Evolutionary conservation across 805 yeast genomes (phyloP).

Genomic region (Suhomyces sp.): DNA sequence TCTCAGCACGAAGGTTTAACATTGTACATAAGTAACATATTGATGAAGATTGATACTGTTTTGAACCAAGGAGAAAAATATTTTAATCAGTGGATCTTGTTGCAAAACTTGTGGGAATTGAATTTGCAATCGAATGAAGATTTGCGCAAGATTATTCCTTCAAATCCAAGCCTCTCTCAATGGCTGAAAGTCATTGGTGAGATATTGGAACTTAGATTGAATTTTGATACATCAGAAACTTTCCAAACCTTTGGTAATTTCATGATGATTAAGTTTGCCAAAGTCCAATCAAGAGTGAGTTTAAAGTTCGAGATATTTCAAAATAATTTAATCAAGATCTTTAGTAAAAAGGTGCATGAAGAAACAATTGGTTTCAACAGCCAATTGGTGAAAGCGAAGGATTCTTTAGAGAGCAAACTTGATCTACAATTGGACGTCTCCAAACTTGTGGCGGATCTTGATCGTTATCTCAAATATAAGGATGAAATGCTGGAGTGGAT

Average conservation of each 20-base stretch:
- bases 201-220: slow-evolving; percentile 38
- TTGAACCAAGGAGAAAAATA: slow-evolving; percentile 33
- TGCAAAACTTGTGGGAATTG: slow-evolving; percentile 59
- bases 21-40: slow-evolving; percentile 1
- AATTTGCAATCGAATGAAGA: slow-evolving; percentile 42
- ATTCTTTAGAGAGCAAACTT: slow-evolving; percentile 25
- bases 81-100: slow-evolving; percentile 48
- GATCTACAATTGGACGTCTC: slow-evolving; percentile 39
- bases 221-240: slow-evolving; percentile 52
- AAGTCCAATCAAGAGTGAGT: slow-evolving; percentile 51
- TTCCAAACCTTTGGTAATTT: slow-evolving; percentile 35
- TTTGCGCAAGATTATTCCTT: slow-evolving; percentile 21
- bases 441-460: slow-evolving; percentile 37
- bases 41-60: slow-evolving; percentile 28
- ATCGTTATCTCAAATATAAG: slow-evolving; percentile 17
- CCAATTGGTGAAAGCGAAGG: slow-evolving; percentile 30
- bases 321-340: slow-evolving; percentile 36
- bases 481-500: slow-evolving; percentile 14
- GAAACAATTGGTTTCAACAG: slow-evolving; percentile 27
- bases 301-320: slow-evolving; percentile 63
- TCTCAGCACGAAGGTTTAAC: not conserved
- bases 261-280: slow-evolving; percentile 44
- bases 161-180: slow-evolving; percentile 14
- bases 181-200: slow-evolving; percentile 53
- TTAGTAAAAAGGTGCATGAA: slow-evolving; percentile 37